Base-by-base conservation (phyloP, 2,329 filamentous ascomycete genomes). In the Aspergillus pseudotamarii region DNA sequence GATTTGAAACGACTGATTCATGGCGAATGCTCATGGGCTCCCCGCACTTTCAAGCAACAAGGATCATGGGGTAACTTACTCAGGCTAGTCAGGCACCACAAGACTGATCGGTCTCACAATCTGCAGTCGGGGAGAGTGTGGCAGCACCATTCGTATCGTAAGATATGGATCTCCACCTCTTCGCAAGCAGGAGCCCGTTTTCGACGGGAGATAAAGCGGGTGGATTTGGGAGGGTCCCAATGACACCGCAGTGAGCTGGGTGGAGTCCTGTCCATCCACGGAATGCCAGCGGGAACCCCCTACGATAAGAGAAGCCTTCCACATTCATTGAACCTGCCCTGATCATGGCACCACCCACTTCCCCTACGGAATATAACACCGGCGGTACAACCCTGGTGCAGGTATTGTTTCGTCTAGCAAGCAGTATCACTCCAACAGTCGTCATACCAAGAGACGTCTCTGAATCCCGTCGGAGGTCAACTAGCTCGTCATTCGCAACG, bases 11-110 rank as follows among this genome's bases (percentile, higher is more conserved):
- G 23, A 38, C 32, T 32, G 26, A 55, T 32, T 34, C 16, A 53
- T 32, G 16, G 16, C 19, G 26, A 12, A 34, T 36, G 51, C 32
- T 55, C 16, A 34, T 53, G 26, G 50, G 26, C 34, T 55, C 51
- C 32, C 51, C 32, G 51, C 32, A 55, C 51, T 55, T 38, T 38
- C 11, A 11, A 41, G n/a, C 30, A 14, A 55, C 51, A 21, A 26
- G 51, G 51, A 55, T 55, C 32, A 55, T 51, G 51, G 34, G 34
- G 34, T 9, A 38, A 36, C 34, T 55, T 38, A 38, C 32, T 55
- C n/a, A 3, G n/a, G 36, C 51, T 55, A 55, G 51, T 55, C 51
- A 55, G 51, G 51, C 51, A 55, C 51, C 51, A 11, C 34, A 19
- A 14, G 21, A 36, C 51, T 41, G 19, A n/a, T 55, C 32, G 32